These are phyloP conservation scores for Picocystis sp. DNA, from an alignment of 163 green algal species.

Conservation along the genomic window DNA sequence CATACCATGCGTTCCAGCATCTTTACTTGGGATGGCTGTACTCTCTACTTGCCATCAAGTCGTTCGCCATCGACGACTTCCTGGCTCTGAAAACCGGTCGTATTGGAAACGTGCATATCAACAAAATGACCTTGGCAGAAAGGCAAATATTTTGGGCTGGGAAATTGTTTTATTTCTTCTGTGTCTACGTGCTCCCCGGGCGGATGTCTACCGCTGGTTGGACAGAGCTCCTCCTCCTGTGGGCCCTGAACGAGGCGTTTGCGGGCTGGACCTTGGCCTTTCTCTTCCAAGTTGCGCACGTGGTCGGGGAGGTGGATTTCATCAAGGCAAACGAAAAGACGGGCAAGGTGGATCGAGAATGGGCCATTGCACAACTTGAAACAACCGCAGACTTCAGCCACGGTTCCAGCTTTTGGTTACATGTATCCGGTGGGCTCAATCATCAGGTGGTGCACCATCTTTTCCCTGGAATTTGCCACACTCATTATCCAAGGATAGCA, in stretches of 20 bases:
- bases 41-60: conserved; percentile 42
- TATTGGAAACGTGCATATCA: conserved; percentile 32
- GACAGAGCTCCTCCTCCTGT: conserved; percentile 16
- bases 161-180: conserved; percentile 28
- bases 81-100: conserved; percentile 17
- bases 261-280: conserved; percentile 44
- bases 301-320: conserved; percentile 33
- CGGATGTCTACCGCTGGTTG: conserved; percentile 12
- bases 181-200: conserved; percentile 14
- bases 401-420: conserved; percentile 43
- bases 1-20: conserved; percentile 37
- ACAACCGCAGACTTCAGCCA: conserved; percentile 46
- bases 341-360: conserved; percentile 21
- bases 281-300: conserved; percentile 56
- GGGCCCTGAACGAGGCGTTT: conserved; percentile 22
- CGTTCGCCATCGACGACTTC: conserved; percentile 44
- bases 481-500: conserved; percentile 41
- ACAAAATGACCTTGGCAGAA: conserved; percentile 24
- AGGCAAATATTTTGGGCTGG: conserved; percentile 28
- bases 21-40: conserved; percentile 45
- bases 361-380: conserved; percentile 32
- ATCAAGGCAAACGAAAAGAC: conserved; percentile 10
- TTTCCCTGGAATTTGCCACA: conserved; percentile 50
- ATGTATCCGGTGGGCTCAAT: conserved; percentile 50
- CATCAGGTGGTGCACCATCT: conserved; percentile 57